phyloP scores from a whole-genome alignment of 192 early-diverging fungal genomes.

The Coemansia sp. region DNA sequence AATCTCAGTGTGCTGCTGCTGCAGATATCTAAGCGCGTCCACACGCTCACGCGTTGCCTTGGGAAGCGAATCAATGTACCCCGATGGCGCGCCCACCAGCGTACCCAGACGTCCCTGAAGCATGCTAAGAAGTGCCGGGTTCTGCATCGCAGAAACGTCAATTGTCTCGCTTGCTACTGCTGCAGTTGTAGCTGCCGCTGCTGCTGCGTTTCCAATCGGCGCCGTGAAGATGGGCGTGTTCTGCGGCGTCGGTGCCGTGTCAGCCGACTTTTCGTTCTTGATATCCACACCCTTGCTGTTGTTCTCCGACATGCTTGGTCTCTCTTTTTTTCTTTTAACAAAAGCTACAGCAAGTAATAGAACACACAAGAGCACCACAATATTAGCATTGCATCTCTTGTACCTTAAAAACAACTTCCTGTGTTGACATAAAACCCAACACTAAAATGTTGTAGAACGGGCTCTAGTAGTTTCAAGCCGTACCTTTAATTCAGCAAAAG shows the following conservation, averaged over 20 bases:
- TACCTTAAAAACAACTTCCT: neutral
- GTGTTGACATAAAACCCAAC: neutral
- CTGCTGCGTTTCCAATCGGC: conserved; percentile 27
- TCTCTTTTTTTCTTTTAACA: conserved; percentile 5
- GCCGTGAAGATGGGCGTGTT: conserved; percentile 62
- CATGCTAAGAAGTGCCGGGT: conserved; percentile 70
- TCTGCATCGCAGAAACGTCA: conserved; percentile 32
- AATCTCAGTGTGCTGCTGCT: conserved; percentile 80
- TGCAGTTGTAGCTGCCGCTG: conserved; percentile 31
- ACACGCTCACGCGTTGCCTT: conserved; percentile 80
- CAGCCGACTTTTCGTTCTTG: conserved; percentile 59
- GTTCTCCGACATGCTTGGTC: conserved; percentile 13
- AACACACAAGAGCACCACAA: neutral
- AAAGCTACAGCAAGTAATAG: neutral
- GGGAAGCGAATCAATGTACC: conserved; percentile 71
- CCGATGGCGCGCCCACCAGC: conserved; percentile 76
- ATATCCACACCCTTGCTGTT: conserved; percentile 58
- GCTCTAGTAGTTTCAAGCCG: neutral
- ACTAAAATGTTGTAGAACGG: neutral
- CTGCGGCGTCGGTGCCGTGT: conserved; percentile 60
- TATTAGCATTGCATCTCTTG: neutral
- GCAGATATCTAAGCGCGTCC: conserved; percentile 82
- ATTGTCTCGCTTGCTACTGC: conserved; percentile 39
- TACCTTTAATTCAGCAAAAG: neutral
- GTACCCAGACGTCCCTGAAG: conserved; percentile 74